Conservation (phyloP, 306 rosid genomes). For the Sesbania bispinosa region DNA sequence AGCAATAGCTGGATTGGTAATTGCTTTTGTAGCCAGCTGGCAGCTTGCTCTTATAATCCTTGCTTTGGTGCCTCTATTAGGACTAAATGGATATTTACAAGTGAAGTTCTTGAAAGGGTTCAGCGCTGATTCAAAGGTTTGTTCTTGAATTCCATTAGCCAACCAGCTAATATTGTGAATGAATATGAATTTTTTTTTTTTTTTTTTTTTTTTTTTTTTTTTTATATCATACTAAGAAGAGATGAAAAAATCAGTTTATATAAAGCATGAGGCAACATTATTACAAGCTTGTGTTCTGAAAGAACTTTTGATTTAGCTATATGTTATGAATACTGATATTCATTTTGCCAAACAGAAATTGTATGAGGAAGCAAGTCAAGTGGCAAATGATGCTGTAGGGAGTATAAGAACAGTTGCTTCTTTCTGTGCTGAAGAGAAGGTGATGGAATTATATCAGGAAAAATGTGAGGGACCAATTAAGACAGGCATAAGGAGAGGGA, state of each 20-base stretch:
- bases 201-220: too few species aligned
- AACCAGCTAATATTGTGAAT: background rate
- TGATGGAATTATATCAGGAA: conserved; percentile 55
- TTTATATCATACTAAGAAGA: background rate
- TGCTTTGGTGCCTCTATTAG: conserved; percentile 48
- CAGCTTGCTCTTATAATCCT: conserved; percentile 56
- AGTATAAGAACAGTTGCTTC: conserved; percentile 81
- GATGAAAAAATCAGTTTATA: background rate
- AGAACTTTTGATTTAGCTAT: background rate
- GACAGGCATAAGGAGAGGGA: conserved; percentile 57
- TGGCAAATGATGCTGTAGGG: conserved; percentile 79
- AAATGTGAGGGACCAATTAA: conserved; percentile 70
- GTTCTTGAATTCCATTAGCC: conserved; percentile 5
- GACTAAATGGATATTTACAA: conserved; percentile 43
- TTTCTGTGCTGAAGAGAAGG: conserved; percentile 85
- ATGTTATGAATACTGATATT: background rate
- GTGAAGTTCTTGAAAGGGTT: conserved; percentile 50
- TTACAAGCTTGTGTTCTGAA: background rate
- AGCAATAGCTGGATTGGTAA: conserved; percentile 41
- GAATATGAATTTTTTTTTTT: background rate
- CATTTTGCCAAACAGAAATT: conserved; percentile 33
- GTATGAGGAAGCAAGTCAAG: conserved; percentile 87
- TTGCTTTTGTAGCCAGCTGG: conserved; percentile 57
- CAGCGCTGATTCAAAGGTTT: conserved; percentile 59
- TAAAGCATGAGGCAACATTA: background rate